Conservation (phyloP, 2,329 filamentous ascomycete genomes). For the Sclerotinia trifoliorum region DNA sequence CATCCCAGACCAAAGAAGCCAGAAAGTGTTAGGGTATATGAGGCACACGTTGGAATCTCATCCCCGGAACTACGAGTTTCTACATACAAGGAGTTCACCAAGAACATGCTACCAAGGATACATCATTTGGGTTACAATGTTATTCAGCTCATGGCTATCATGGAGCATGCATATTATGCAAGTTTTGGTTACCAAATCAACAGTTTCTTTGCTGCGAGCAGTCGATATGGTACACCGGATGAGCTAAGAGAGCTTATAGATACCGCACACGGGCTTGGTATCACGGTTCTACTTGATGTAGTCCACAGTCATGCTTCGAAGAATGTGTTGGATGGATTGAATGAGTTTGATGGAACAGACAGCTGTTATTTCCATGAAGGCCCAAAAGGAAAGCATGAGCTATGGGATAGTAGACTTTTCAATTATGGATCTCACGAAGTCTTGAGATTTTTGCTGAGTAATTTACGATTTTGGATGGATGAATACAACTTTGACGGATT, state of each 20-base stretch:
- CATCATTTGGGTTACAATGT: slow-evolving; percentile 90
- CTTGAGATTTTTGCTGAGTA: slow-evolving; percentile 90
- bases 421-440: slow-evolving; percentile 97
- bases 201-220: slow-evolving; percentile 97
- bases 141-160: slow-evolving; percentile 97
- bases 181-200: slow-evolving; percentile 99
- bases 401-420: slow-evolving; percentile 96
- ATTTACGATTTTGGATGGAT: slow-evolving; percentile 98
- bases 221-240: slow-evolving; percentile 88
- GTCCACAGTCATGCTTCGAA: slow-evolving; percentile 98
- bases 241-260: slow-evolving; percentile 96
- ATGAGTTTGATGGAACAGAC: slow-evolving; percentile 93
- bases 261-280: slow-evolving; percentile 85
- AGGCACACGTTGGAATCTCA: slow-evolving; percentile 98
- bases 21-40: slow-evolving; percentile 84
- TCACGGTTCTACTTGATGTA: slow-evolving; percentile 89
- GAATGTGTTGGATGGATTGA: slow-evolving; percentile 92
- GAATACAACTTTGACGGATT: slow-evolving; percentile 97
- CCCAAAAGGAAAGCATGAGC: slow-evolving; percentile 77
- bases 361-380: slow-evolving; percentile 95
- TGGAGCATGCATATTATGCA: slow-evolving; percentile 99
- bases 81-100: slow-evolving; percentile 96
- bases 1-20: slow-evolving; percentile 80
- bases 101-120: slow-evolving; percentile 88
- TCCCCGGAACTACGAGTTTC: slow-evolving; percentile 84